phyloP scores from a whole-genome alignment of 345 rosid genomes.

The Euphorbia peplus region DNA sequence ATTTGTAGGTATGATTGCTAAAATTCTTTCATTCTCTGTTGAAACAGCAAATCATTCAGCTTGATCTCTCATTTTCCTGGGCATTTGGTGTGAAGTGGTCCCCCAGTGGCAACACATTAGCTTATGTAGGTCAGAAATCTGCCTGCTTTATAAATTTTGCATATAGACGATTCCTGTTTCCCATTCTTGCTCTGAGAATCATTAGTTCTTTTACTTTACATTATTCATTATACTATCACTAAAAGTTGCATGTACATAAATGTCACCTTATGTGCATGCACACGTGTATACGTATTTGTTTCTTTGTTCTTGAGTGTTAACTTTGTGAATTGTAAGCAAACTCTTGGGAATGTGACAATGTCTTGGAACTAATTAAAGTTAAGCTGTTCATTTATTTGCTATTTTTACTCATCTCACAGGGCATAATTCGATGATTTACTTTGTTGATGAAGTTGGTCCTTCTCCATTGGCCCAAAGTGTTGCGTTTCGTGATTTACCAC shows the following conservation, averaged over 20 bases:
- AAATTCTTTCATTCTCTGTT: slow-evolving; percentile 15
- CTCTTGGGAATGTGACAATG: neutral
- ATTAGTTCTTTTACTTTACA: slow-evolving; percentile 2
- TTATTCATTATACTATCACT: neutral
- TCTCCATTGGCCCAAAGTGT: slow-evolving; percentile 93
- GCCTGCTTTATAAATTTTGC: slow-evolving; percentile 17
- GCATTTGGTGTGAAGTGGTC: slow-evolving; percentile 99
- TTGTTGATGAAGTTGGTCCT: slow-evolving; percentile 97
- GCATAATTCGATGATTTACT: slow-evolving; percentile 94
- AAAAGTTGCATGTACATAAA: too few species aligned
- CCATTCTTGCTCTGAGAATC: neutral
- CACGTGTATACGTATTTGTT: neutral
- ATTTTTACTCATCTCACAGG: slow-evolving; percentile 46
- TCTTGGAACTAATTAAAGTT: slow-evolving; percentile 8
- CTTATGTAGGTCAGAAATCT: slow-evolving; percentile 84
- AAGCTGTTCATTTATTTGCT: slow-evolving; percentile 9
- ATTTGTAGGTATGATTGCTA: neutral
- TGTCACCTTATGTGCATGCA: too few species aligned
- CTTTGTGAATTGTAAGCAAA: too few species aligned
- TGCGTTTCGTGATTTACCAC: slow-evolving; percentile 90
- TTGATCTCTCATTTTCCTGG: slow-evolving; percentile 98
- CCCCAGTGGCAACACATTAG: slow-evolving; percentile 93
- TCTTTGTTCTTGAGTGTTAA: neutral
- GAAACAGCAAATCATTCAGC: slow-evolving; percentile 93
- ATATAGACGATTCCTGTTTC: neutral